Percentiles rank a stretch among this genome's conserved stretches.
Evolutionary conservation across 176 grass and related monocot genomes (phyloP).

Genomic region (Avena insularis): DNA sequence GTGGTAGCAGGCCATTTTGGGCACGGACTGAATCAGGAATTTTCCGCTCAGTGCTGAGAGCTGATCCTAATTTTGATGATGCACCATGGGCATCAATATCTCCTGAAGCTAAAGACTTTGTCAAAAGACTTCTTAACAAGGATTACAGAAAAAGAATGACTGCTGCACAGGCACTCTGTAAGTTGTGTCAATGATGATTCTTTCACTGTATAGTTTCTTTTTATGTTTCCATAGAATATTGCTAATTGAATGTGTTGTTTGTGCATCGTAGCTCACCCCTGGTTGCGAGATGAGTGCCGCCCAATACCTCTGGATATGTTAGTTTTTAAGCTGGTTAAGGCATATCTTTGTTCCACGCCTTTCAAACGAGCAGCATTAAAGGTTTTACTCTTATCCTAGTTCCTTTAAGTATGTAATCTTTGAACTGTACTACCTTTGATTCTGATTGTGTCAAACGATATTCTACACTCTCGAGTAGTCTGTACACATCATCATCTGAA

Average conservation of each 20-base stretch:
- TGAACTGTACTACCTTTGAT: background rate
- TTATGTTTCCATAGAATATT: constrained; percentile 28
- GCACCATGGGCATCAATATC: constrained; percentile 83
- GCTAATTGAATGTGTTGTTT: constrained; percentile 34
- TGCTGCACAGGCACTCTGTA: constrained; percentile 96
- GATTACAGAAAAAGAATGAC: constrained; percentile 99
- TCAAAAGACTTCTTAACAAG: constrained; percentile 95
- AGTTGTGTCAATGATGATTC: constrained; percentile 23
- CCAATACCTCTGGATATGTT: constrained; percentile 88
- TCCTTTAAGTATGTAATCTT: constrained; percentile 27
- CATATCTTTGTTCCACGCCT: constrained; percentile 79
- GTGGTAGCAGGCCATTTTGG: constrained; percentile 98
- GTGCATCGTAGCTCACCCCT: constrained; percentile 75
- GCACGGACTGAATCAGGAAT: constrained; percentile 98
- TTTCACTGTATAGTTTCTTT: constrained; percentile 20
- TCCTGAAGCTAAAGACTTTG: constrained; percentile 92
- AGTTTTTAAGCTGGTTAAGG: constrained; percentile 80
- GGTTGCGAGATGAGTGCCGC: constrained; percentile 74
- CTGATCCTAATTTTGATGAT: constrained; percentile 96
- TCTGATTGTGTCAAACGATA: constrained; percentile 7
- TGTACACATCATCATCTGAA: constrained; percentile 39
- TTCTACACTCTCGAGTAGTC: constrained; percentile 8
- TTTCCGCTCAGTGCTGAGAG: constrained; percentile 94
- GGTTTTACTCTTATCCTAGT: constrained; percentile 59
- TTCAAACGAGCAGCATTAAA: constrained; percentile 94